Base-by-base conservation (phyloP, 2,329 filamentous ascomycete species). In the Blastomyces parvus region DNA sequence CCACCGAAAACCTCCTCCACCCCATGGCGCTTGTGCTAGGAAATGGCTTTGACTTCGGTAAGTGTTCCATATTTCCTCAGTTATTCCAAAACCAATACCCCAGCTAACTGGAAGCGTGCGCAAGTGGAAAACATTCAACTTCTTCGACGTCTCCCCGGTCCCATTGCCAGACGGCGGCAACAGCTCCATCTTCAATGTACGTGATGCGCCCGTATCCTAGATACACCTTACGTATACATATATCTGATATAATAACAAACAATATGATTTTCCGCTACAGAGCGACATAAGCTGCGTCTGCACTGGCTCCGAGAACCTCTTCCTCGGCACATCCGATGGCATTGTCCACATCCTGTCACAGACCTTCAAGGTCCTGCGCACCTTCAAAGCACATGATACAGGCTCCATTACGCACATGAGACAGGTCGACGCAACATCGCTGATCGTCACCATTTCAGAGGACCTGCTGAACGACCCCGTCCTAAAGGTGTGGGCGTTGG, bases 121-220 rank as follows among this genome's bases (percentile, higher is more conserved):
- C 44, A 68, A 96, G 93, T 97, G 94, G 93, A 97, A 97, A 89
- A 88, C 89, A 70, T 99, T 99, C 81, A 92, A 96, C 83, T 99
- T 99, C 87, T 97, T 99, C 84, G 91, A 97, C 79, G 91, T 96
- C 76, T 86, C 86, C 74, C 88, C 89, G 74, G 87, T 97, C 76
- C 86, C 88, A 73, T 83, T 92, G 71, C 84, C 83, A 30, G 88
- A 95, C 75, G 88, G 94, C 75, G 90, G 94, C 75, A 90, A 95
- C 74, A 86, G 86, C 69, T 83, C 86, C 72, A 83, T 91, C 73
- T 88, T 95, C 79, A 88, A 92, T 76, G 88, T 89, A 83, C 85
- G 75, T 30, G 25, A 56, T 56, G 53, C 17, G 8, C 66, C n/a
- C 11, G 11, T 44, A 0, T 44, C 48, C 22, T 11, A 25, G 22